Percentiles rank a stretch among this genome's conserved stretches.
phyloP scores from a whole-genome alignment of 108 stramenopile genomes.

The Fistulifera pelliculosa region DNA sequence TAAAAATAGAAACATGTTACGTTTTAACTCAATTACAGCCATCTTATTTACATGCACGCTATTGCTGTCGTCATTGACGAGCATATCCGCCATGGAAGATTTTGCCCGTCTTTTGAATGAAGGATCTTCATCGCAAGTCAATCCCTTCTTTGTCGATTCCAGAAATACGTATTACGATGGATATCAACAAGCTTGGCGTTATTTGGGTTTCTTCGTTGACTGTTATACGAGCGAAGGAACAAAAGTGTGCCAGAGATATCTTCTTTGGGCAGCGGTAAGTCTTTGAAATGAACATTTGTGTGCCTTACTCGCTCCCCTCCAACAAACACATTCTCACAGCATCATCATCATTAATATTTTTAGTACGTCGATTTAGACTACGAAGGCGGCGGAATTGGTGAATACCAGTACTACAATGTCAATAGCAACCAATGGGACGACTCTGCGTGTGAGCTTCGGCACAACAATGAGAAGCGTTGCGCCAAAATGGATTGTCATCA shows the following conservation, averaged over 20 bases:
- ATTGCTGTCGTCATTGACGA: too few species aligned
- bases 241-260: conserved; percentile 36
- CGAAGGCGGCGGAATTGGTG: conserved; percentile 54
- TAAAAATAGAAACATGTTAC: too few species aligned
- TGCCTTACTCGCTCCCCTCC: background rate
- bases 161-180: conserved; percentile 31
- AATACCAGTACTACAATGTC: conserved; percentile 40
- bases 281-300: background rate
- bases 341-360: too few species aligned
- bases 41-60: too few species aligned
- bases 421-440: conserved; percentile 29
- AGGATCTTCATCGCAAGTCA: too few species aligned
- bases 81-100: too few species aligned
- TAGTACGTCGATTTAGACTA: conserved; percentile 54
- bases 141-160: background rate
- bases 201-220: conserved; percentile 52
- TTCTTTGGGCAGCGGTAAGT: conserved; percentile 59
- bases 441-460: conserved; percentile 18
- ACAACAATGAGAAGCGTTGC: conserved; percentile 23
- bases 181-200: conserved; percentile 54
- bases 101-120: too few species aligned
- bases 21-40: too few species aligned
- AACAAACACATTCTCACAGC: background rate
- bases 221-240: conserved; percentile 29
- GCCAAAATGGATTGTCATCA: conserved; percentile 60